Evolutionary conservation across 2,329 filamentous ascomycete genomes (phyloP), one percentile per base, ranked within the genome.

Genomic region (Lachnellula occidentalis): DNA sequence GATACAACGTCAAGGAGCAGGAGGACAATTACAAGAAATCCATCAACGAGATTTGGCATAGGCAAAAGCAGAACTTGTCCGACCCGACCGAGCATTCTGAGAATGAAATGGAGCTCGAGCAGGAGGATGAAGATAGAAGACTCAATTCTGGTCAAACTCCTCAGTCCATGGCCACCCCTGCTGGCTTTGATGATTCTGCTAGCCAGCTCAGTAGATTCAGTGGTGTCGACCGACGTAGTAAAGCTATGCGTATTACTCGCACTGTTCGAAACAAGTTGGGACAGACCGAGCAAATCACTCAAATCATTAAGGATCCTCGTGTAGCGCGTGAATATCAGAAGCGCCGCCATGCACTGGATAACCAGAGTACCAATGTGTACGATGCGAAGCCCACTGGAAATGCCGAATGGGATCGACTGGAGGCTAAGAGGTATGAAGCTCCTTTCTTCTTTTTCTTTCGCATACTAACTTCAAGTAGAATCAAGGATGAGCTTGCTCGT

Each of bases 1-100:
- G 90, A 63, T 99, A 99, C 75, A 99, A 99, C 61, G 94, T 99
- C 57, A 94, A 92, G 67, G 86, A 89, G 62, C 94, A 99, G 70
- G 90, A 97, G 67, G 86, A 84, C 58, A 88, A 90, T 64, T 99
- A 99, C 69, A 90, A 95, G 63, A 86, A 92, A 51, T 90, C 90
- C 21, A 96, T 99, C 63, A 83, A 86, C 53, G 85, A 89, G 57
- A 96, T 97, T 58, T 99, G 94, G 94, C 86, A 90, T 57, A 85
- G 87, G 61, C 92, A 97, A 70, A 90, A 87, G 70, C 74, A 81
- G 14, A 92, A 87, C 50, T 77, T 97, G 6, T 85, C 85, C 6
- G 88, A 94, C 54, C 75, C 75, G 1, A 80, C 86, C 46, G 86
- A 90, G 56, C 85, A 83, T 61, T 81, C 83, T 50, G 81, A 85